Evolutionary conservation across 108 stramenopile species (phyloP).

Genomic region (Cyclotella kingstonii): DNA sequence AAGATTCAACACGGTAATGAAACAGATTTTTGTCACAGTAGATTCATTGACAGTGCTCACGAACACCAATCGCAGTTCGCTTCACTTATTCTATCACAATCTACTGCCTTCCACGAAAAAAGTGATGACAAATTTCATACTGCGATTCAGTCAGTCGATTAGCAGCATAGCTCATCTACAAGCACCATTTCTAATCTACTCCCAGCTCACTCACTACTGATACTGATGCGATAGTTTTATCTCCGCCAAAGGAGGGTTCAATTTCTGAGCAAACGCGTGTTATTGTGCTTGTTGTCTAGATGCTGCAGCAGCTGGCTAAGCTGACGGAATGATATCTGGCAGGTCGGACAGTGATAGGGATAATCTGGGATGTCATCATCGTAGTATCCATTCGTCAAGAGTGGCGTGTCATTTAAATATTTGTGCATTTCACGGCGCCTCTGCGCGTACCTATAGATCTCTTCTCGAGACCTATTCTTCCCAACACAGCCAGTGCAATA

Average conservation of each 20-base stretch:
- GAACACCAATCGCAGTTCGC: too few species aligned
- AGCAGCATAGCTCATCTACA: too few species aligned
- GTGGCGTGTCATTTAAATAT: conserved; percentile 43
- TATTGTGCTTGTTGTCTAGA: conserved; percentile 62
- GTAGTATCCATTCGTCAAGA: conserved; percentile 47
- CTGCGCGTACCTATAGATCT: conserved; percentile 58
- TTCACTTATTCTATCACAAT: too few species aligned
- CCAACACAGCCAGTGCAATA: conserved; percentile 62
- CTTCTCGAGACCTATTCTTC: conserved; percentile 52
- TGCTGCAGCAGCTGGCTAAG: conserved; percentile 74
- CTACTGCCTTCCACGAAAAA: too few species aligned
- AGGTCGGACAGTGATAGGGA: conserved; percentile 61
- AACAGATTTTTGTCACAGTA: too few species aligned
- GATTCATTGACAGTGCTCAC: too few species aligned
- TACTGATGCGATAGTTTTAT: too few species aligned
- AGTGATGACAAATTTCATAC: too few species aligned
- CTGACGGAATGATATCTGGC: conserved; percentile 53
- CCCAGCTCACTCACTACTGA: too few species aligned
- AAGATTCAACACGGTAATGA: too few species aligned
- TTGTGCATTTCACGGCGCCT: conserved; percentile 36
- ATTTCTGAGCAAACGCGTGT: conserved; percentile 25
- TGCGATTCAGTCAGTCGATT: too few species aligned
- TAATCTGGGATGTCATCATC: conserved; percentile 48
- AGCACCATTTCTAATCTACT: too few species aligned
- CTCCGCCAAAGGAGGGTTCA: not conserved